These are phyloP conservation scores for Bidens hawaiensis DNA, from an alignment of 140 eudicot genomes.

Conservation along the genomic window DNA sequence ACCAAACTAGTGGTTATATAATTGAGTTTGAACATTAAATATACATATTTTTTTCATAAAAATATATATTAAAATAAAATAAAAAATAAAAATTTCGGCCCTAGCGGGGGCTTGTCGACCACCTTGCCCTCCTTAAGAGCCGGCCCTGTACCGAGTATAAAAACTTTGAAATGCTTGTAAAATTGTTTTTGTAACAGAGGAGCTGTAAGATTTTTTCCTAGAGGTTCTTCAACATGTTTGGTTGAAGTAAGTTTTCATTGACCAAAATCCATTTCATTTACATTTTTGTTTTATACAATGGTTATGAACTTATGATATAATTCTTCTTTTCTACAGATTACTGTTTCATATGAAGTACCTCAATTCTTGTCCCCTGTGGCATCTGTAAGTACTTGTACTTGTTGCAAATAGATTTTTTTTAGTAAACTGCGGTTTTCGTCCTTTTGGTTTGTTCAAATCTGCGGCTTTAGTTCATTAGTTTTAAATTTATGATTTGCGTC, in stretches of 20 bases:
- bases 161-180: constrained; percentile 12
- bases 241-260: constrained; percentile 67
- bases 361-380: constrained; percentile 80
- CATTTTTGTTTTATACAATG: neutral
- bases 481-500: no score
- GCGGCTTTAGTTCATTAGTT: no score
- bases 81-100: no score
- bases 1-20: no score
- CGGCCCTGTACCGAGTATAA: no score
- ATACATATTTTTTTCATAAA: no score
- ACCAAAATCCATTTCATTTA: constrained; percentile 4
- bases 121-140: no score
- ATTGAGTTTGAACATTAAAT: no score
- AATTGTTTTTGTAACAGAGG: constrained; percentile 54
- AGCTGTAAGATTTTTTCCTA: constrained; percentile 84
- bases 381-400: constrained; percentile 54
- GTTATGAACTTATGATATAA: neutral
- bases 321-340: constrained; percentile 46
- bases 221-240: constrained; percentile 68
- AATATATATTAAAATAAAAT: no score
- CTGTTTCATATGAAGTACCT: constrained; percentile 92
- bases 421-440: no score
- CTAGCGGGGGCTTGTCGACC: no score
- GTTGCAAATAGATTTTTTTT: neutral
- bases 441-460: no score